phyloP scores from a whole-genome alignment of 192 early-diverging fungal species.

The Backusella circina region DNA sequence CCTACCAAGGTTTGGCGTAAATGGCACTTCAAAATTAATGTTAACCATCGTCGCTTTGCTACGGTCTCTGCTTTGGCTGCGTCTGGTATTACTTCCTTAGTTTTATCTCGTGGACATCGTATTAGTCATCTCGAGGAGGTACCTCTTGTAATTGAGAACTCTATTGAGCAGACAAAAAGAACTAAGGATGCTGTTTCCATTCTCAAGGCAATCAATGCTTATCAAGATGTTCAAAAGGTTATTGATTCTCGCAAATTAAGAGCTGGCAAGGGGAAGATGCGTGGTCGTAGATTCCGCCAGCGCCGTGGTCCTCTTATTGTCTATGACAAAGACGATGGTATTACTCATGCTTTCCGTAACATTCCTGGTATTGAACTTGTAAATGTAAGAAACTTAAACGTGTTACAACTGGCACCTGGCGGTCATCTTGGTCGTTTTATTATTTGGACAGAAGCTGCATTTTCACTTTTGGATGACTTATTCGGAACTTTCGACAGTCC shows the following conservation, averaged over 20 bases:
- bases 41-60: conserved; percentile 98
- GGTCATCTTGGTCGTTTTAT: conserved; percentile 98
- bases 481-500: conserved; percentile 83
- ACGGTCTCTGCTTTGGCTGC: conserved; percentile 96
- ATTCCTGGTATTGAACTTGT: conserved; percentile 96
- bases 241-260: conserved; percentile 93
- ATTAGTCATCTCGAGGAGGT: conserved; percentile 90
- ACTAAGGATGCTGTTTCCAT: conserved; percentile 92
- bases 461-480: conserved; percentile 87
- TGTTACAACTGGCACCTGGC: conserved; percentile 97
- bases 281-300: conserved; percentile 95
- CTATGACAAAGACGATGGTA: conserved; percentile 91
- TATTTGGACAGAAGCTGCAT: conserved; percentile 96
- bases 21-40: conserved; percentile 99
- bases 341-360: conserved; percentile 96
- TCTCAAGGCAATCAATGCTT: conserved; percentile 91
- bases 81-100: conserved; percentile 84
- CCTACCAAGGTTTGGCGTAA: conserved; percentile 82
- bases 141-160: conserved; percentile 84
- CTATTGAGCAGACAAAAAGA: conserved; percentile 79
- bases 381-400: conserved; percentile 88
- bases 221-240: conserved; percentile 93
- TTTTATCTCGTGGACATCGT: conserved; percentile 96
- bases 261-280: conserved; percentile 95
- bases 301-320: conserved; percentile 96